Evolutionary conservation across 1,284 basidiomycete species (phyloP).

Genomic region (Cutaneotrichosporon sp.): DNA sequence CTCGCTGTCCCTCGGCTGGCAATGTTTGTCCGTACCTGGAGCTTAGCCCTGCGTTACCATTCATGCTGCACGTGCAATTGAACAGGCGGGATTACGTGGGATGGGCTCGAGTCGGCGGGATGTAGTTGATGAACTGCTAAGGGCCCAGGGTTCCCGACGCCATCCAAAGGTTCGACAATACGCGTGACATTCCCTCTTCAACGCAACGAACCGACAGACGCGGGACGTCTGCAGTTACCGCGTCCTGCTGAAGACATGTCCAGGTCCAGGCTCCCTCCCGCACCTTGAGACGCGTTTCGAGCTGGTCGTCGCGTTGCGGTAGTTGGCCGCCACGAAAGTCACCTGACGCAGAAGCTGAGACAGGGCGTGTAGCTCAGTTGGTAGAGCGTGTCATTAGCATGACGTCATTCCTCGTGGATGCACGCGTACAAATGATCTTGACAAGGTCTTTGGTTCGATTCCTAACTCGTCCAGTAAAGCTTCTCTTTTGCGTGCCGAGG

Average conservation of each 20-base stretch:
- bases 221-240: too few relatives aligned
- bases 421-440: neutral
- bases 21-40: neutral
- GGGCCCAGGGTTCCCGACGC: too few relatives aligned
- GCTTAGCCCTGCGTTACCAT: neutral
- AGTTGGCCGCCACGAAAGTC: neutral
- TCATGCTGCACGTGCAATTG: neutral
- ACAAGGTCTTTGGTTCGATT: conserved; percentile 10
- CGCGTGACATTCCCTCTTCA: too few relatives aligned
- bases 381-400: conserved; percentile 9
- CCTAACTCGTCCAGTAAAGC: conserved; percentile 7
- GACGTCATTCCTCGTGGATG: neutral
- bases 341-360: neutral
- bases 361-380: conserved; percentile 9
- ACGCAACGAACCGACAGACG: too few relatives aligned
- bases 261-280: too few relatives aligned
- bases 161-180: neutral
- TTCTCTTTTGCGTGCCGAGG: conserved; percentile 5
- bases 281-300: too few relatives aligned
- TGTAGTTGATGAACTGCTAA: too few relatives aligned
- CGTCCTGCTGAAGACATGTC: too few relatives aligned
- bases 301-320: neutral
- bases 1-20: neutral
- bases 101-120: neutral
- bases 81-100: neutral